Evolutionary conservation across 495 filamentous ascomycete species (phyloP).

Genomic region (Pseudevernia furfuracea): DNA sequence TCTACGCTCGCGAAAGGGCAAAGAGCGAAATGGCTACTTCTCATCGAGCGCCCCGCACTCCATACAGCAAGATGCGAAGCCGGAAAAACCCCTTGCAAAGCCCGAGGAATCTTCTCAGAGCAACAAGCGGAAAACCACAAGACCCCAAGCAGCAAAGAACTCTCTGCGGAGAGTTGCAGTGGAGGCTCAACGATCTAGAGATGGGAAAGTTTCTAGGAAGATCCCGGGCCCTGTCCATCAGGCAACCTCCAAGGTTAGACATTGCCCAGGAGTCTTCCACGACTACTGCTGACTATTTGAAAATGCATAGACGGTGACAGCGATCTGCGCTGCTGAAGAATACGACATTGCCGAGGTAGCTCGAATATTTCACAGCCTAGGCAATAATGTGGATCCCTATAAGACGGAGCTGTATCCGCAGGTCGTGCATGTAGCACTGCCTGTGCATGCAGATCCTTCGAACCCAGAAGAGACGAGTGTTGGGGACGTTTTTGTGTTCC

Average conservation of each 20-base stretch:
- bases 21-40: conserved; percentile 42
- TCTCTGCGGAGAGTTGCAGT: conserved; percentile 52
- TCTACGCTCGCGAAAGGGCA: conserved; percentile 32
- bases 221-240: conserved; percentile 2
- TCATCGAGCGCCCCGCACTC: conserved; percentile 42
- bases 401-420: conserved; percentile 56
- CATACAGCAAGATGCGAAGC: conserved; percentile 18
- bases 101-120: conserved; percentile 30
- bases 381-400: conserved; percentile 56
- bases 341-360: conserved; percentile 70
- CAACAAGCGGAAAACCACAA: conserved; percentile 38
- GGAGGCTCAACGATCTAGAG: conserved; percentile 52
- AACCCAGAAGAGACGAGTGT: conserved; percentile 53
- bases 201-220: conserved; percentile 36
- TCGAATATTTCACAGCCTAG: conserved; percentile 61
- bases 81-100: conserved; percentile 22
- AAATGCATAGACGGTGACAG: conserved; percentile 54
- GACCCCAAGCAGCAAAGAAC: conserved; percentile 45
- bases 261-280: not conserved
- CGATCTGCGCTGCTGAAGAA: conserved; percentile 77
- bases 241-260: conserved; percentile 19
- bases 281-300: conserved; percentile 26
- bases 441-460: conserved; percentile 52
- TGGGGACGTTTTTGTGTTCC: conserved; percentile 94
- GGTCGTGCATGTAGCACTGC: conserved; percentile 56